Conservation (phyloP, 2,329 filamentous ascomycete species). For the Didymella arachidicola region DNA sequence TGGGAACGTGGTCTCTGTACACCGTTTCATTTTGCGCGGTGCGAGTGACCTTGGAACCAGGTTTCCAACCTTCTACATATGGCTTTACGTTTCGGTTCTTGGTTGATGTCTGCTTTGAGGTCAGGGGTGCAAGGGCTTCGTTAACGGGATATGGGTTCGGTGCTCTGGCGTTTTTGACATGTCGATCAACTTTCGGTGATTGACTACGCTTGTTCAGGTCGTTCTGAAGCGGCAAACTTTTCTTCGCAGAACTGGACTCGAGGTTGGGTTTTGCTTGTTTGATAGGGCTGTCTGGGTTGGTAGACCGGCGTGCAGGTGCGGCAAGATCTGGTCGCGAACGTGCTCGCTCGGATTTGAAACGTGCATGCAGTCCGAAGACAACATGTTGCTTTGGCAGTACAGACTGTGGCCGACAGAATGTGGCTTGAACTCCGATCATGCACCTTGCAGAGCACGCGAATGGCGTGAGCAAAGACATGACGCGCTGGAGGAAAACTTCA, state of each 20-base stretch:
- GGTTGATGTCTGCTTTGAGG: neutral
- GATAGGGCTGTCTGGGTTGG: neutral
- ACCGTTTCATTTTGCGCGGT: conserved; percentile 10
- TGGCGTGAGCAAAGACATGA: conserved; percentile 7
- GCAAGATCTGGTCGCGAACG: neutral
- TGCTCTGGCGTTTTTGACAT: neutral
- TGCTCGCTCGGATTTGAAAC: conserved; percentile 7
- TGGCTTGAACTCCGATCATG: neutral
- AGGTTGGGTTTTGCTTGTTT: neutral
- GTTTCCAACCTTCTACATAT: neutral
- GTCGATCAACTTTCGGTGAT: neutral
- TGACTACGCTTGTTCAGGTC: neutral
- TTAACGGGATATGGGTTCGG: neutral
- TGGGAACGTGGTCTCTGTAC: conserved; percentile 13
- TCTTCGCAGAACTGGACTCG: conserved; percentile 4
- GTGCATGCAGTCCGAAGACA: neutral
- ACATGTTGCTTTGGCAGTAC: neutral
- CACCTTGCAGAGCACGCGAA: neutral
- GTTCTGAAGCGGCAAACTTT: conserved; percentile 4
- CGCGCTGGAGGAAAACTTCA: no score
- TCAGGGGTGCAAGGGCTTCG: neutral
- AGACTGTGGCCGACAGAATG: neutral
- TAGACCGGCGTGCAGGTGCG: neutral
- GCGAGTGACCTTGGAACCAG: neutral
- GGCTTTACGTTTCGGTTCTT: neutral